Percentiles rank a stretch among this genome's conserved stretches.
phyloP scores from a whole-genome alignment of 225 moss, liverwort and hornwort genomes.

The Marchantia polymorpha region DNA sequence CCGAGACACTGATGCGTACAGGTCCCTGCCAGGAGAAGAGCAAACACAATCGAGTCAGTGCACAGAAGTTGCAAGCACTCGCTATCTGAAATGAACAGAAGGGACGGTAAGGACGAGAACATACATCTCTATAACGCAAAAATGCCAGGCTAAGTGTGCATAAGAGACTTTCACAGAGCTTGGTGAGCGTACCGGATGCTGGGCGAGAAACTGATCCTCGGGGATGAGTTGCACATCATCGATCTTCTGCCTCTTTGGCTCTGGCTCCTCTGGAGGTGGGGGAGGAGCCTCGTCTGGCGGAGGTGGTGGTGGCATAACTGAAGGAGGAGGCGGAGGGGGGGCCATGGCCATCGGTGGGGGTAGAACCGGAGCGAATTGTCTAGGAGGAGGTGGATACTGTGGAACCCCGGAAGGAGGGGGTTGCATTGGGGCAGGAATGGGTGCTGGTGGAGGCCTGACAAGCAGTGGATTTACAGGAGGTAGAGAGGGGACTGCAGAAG shows the following conservation, averaged over 20 bases:
- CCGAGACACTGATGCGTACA: slow-evolving; percentile 75
- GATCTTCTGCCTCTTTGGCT: slow-evolving; percentile 93
- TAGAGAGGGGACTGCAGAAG: slow-evolving; percentile 44
- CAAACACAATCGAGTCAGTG: not conserved
- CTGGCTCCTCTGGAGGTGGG: slow-evolving; percentile 97
- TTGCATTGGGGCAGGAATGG: slow-evolving; percentile 44
- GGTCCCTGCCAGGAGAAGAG: slow-evolving; percentile 53
- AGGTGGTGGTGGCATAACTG: slow-evolving; percentile 84
- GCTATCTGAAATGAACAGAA: not conserved
- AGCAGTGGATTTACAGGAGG: slow-evolving; percentile 68
- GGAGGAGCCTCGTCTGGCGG: slow-evolving; percentile 94
- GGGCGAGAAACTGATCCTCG: slow-evolving; percentile 95
- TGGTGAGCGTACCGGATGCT: slow-evolving; percentile 77
- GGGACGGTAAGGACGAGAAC: not conserved
- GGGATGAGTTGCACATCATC: slow-evolving; percentile 79
- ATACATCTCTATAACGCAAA: not conserved
- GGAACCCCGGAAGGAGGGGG: slow-evolving; percentile 60
- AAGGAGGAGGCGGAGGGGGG: slow-evolving; percentile 79
- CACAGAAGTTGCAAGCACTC: not conserved
- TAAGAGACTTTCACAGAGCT: not conserved
- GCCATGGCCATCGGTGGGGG: slow-evolving; percentile 46
- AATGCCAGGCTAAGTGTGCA: not conserved
- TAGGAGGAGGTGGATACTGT: slow-evolving; percentile 73
- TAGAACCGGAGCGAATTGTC: slow-evolving; percentile 58
- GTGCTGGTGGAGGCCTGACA: slow-evolving; percentile 47